These are phyloP conservation scores for Bjerkandera adusta DNA, from an alignment of 1,284 basidiomycete genomes.

Conservation along the genomic window DNA sequence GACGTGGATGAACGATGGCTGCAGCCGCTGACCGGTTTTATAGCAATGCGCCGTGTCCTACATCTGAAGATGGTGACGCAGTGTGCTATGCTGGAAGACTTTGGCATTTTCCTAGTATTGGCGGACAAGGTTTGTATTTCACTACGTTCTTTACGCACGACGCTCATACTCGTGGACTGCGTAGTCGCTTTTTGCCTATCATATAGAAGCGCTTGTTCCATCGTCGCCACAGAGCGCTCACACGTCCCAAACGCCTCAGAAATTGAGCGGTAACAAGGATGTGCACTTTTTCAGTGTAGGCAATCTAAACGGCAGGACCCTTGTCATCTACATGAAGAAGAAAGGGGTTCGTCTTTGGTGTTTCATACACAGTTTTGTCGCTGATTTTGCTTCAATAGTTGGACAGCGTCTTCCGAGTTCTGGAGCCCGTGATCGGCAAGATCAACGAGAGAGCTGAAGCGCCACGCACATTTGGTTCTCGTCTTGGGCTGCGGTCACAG, in stretches of 20 bases:
- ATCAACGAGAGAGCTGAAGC: slow-evolving; percentile 75
- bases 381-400: slow-evolving; percentile 37
- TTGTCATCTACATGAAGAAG: slow-evolving; percentile 96
- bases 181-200: slow-evolving; percentile 84
- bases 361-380: slow-evolving; percentile 3
- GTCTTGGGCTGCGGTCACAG: slow-evolving; percentile 72
- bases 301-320: slow-evolving; percentile 76
- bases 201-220: slow-evolving; percentile 94
- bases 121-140: slow-evolving; percentile 73
- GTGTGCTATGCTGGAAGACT: slow-evolving; percentile 92
- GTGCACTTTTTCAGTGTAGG: slow-evolving; percentile 96
- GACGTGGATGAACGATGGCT: slow-evolving; percentile 2
- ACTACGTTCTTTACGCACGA: neutral
- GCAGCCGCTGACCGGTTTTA: neutral
- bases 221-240: slow-evolving; percentile 66
- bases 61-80: slow-evolving; percentile 91
- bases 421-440: slow-evolving; percentile 88
- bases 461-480: slow-evolving; percentile 63
- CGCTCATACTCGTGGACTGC: neutral
- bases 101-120: slow-evolving; percentile 93
- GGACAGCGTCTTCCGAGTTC: slow-evolving; percentile 90
- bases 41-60: slow-evolving; percentile 85
- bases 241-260: slow-evolving; percentile 77
- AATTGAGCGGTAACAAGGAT: slow-evolving; percentile 85
- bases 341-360: slow-evolving; percentile 66